A percentile compares a stretch with the other conserved stretches of the same genome.
Evolutionary conservation across 106 monocot species (phyloP).

Genomic region (Acorus calamus): DNA sequence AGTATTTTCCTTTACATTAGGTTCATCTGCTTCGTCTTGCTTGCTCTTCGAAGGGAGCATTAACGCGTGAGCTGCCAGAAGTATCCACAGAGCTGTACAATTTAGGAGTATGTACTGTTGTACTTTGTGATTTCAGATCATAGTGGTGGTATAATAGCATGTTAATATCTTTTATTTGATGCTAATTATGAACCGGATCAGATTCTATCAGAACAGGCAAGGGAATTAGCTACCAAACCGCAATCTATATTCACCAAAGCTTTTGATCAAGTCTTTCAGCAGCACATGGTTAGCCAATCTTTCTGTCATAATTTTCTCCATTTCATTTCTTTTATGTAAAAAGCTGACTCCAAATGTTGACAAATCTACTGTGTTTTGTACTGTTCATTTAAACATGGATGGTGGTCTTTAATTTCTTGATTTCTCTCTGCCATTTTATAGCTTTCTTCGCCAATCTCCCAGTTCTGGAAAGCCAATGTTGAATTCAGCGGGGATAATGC

Average conservation of each 20-base stretch:
- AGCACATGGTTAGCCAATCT: conserved; percentile 47
- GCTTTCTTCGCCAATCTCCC: conserved; percentile 50
- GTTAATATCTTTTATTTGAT: not conserved
- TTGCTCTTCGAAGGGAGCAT: conserved; percentile 58
- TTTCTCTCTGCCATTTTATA: conserved; percentile 10
- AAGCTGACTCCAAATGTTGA: not conserved
- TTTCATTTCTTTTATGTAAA: no score
- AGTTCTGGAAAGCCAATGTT: conserved; percentile 52
- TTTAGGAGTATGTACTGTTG: conserved; percentile 52
- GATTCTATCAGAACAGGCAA: conserved; percentile 81
- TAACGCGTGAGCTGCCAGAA: conserved; percentile 46
- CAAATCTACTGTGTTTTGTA: not conserved
- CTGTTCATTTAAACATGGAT: not conserved
- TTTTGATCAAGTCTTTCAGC: conserved; percentile 54
- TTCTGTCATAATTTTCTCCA: no score
- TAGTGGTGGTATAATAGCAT: no score
- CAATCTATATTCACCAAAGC: conserved; percentile 36
- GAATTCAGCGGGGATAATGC: conserved; percentile 24
- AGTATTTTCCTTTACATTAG: conserved; percentile 26
- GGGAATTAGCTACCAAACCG: conserved; percentile 47
- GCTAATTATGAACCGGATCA: conserved; percentile 22
- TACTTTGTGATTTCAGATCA: no score
- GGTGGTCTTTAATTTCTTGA: conserved; percentile 1
- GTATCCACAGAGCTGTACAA: conserved; percentile 62
- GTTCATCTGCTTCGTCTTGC: conserved; percentile 74